These are phyloP conservation scores for Leonotis leonurus DNA, from an alignment of 257 asterid genomes.

Conservation along the genomic window DNA sequence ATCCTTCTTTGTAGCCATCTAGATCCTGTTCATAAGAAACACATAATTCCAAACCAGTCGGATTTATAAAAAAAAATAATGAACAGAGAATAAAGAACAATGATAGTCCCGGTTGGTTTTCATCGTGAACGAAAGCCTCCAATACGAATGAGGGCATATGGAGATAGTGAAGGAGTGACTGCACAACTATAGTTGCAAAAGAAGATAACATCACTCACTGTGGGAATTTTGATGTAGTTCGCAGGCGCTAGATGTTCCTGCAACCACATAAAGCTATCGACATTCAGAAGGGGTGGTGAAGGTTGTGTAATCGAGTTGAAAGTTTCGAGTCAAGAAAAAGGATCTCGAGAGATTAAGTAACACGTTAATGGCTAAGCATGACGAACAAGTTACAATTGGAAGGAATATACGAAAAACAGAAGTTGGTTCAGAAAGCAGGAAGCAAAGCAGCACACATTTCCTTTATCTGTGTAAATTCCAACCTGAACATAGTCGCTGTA, in stretches of 20 bases:
- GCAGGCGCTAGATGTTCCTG: slow-evolving; percentile 89
- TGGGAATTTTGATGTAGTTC: slow-evolving; percentile 71
- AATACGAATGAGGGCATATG: background rate
- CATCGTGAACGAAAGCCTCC: background rate
- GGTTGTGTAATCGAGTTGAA: background rate
- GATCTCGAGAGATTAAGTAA: background rate
- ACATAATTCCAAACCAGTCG: background rate
- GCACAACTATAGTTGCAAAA: background rate
- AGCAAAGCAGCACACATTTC: background rate
- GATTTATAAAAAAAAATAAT: background rate
- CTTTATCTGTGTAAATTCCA: slow-evolving; percentile 1
- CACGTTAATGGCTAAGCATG: background rate
- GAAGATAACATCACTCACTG: slow-evolving; percentile 44
- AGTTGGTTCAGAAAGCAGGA: background rate
- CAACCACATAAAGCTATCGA: slow-evolving; percentile 28
- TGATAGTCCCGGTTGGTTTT: no score
- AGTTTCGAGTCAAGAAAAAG: background rate
- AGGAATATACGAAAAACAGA: background rate
- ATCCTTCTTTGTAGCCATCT: slow-evolving; percentile 46
- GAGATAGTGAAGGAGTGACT: background rate
- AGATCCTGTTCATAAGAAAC: slow-evolving; percentile 43
- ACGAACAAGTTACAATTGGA: background rate
- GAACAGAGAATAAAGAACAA: no score
- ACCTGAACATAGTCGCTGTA: slow-evolving; percentile 80
- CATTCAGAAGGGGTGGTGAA: slow-evolving; percentile 7